Evolutionary conservation across 805 yeast species (phyloP).

Genomic region (Saturnispora gosingensis): DNA sequence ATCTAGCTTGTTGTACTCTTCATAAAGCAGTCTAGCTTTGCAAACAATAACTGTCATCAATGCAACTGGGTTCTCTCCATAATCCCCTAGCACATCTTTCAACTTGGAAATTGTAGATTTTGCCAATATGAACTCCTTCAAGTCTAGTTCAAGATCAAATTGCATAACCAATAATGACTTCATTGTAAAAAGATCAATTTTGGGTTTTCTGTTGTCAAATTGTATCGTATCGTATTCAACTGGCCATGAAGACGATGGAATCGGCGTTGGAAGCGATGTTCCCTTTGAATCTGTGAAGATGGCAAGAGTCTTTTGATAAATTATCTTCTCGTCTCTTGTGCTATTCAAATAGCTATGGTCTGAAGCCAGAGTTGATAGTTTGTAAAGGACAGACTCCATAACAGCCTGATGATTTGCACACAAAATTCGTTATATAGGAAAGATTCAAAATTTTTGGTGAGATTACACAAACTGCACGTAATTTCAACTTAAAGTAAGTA

Average conservation of each 20-base stretch:
- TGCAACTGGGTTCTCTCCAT: slow-evolving; percentile 8
- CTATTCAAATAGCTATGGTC: slow-evolving; percentile 1
- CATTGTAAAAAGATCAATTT: not conserved
- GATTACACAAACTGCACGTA: not conserved
- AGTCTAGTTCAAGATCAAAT: slow-evolving; percentile 9
- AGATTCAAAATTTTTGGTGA: not conserved
- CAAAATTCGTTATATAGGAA: no score
- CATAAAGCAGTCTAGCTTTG: not conserved
- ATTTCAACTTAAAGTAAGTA: no score
- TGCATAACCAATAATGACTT: slow-evolving; percentile 8
- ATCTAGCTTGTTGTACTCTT: not conserved
- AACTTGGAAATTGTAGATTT: slow-evolving; percentile 8
- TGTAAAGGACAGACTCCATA: slow-evolving; percentile 1
- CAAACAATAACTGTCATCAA: slow-evolving; percentile 5
- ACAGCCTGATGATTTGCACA: no score
- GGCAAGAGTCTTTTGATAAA: not conserved
- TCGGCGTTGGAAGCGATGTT: not conserved
- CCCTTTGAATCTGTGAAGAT: slow-evolving; percentile 1
- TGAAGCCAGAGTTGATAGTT: slow-evolving; percentile 2
- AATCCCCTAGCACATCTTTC: slow-evolving; percentile 9
- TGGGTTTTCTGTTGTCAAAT: not conserved
- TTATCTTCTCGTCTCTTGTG: not conserved
- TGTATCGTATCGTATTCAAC: not conserved
- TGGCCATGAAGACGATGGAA: not conserved
- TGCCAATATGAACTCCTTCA: slow-evolving; percentile 10